Conservation (phyloP, 2,329 filamentous ascomycete genomes). For the Alternaria metachromatica region DNA sequence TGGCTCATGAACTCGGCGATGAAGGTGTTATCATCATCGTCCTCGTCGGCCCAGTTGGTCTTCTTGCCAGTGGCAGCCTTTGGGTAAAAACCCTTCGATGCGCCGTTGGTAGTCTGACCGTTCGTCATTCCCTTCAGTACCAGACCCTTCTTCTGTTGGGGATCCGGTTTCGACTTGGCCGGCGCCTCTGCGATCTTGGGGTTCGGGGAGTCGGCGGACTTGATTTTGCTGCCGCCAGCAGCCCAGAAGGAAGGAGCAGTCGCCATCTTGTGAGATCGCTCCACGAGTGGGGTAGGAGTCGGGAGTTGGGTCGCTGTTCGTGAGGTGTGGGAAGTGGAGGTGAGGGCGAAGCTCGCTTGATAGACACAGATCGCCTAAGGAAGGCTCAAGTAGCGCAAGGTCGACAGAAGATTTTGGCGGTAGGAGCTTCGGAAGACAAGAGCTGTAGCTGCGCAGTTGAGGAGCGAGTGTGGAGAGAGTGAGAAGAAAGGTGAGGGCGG, state of each 20-base stretch:
- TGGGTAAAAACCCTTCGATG: background rate
- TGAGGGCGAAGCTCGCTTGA: background rate
- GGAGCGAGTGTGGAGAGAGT: background rate
- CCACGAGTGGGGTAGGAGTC: too few relatives aligned
- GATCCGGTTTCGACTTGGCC: background rate
- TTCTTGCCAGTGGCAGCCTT: slow-evolving; percentile 2
- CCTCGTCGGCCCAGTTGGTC: slow-evolving; percentile 22
- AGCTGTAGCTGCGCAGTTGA: background rate
- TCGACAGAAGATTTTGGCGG: background rate
- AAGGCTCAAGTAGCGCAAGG: background rate
- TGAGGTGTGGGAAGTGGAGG: background rate
- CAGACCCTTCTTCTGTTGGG: slow-evolving; percentile 6
- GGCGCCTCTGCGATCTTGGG: background rate
- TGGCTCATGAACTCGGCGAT: slow-evolving; percentile 4
- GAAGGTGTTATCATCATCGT: slow-evolving; percentile 27
- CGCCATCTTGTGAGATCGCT: background rate
- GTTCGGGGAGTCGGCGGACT: background rate
- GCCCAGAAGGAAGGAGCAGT: slow-evolving; percentile 8
- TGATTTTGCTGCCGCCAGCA: slow-evolving; percentile 5
- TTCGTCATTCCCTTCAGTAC: slow-evolving; percentile 10
- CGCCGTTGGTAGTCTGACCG: background rate
- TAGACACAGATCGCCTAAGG: background rate
- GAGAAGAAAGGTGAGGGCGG: background rate
- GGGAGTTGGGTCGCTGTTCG: background rate
- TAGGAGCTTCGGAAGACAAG: background rate